Conservation (phyloP, 768 basidiomycete genomes). For the Auricularia heimuer region DNA sequence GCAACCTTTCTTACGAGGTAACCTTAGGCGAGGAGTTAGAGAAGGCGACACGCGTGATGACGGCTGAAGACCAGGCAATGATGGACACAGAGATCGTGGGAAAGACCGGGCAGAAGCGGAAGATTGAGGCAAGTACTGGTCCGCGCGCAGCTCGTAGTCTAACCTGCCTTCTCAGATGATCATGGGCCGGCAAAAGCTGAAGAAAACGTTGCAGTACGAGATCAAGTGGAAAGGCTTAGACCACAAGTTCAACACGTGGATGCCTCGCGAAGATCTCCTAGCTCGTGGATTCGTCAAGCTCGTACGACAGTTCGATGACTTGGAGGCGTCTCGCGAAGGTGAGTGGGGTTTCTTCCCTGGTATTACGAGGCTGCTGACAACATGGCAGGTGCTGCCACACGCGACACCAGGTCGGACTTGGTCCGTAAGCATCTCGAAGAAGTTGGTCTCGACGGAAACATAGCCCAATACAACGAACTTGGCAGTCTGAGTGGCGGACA, state of each 20-base stretch:
- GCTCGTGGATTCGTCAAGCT: conserved; percentile 82
- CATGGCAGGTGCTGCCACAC: conserved; percentile 51
- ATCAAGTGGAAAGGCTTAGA: conserved; percentile 77
- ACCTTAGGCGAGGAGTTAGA: conserved; percentile 72
- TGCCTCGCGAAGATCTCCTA: conserved; percentile 78
- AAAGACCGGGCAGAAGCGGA: conserved; percentile 81
- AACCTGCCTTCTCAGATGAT: conserved; percentile 40
- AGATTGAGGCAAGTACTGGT: conserved; percentile 62
- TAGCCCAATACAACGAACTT: conserved; percentile 97
- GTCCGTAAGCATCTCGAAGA: conserved; percentile 91
- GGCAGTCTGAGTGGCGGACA: conserved; percentile 90
- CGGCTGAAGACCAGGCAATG: conserved; percentile 70
- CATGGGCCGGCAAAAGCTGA: conserved; percentile 94
- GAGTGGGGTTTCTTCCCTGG: background rate
- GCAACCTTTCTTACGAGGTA: conserved; percentile 5
- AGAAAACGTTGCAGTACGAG: conserved; percentile 92
- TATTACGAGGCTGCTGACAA: background rate
- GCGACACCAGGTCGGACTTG: conserved; percentile 71
- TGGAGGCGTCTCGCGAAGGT: conserved; percentile 92
- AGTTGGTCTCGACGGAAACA: conserved; percentile 93
- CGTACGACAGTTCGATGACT: conserved; percentile 90
- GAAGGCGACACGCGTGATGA: conserved; percentile 83
- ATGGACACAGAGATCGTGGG: conserved; percentile 85
- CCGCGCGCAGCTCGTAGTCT: background rate
- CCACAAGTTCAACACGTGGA: conserved; percentile 85